Base-by-base conservation (phyloP, 371 early-diverging fungal species). In the Mortierella sp. region DNA sequence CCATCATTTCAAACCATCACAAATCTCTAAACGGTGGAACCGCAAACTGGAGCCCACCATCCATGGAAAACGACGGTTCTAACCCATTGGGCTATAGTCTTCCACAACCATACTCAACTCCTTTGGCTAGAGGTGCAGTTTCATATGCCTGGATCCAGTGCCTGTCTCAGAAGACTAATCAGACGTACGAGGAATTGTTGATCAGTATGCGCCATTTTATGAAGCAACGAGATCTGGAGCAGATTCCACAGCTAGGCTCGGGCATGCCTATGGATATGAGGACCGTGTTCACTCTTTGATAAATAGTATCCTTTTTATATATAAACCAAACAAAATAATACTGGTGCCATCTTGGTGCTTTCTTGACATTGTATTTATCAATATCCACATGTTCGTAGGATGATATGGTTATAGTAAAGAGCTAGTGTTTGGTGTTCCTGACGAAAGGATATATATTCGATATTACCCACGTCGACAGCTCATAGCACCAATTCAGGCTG, bases 221-320 rank as follows among this genome's bases (percentile, higher is more conserved):
- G 74, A 72, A 79, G 70, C 75, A 76, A 69, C 69, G 81, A 3
- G 83, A 88, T 64, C 84, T 85, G 67, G 76, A 74, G 10, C 94
- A 95, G 78, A 76, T 88, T 21, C 94, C 94, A n/a, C 94, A 94
- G 77, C 71, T 94, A 55, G 88, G 87, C 58, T 84, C 90, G 3
- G 92, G 91, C 16, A 83, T 87, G 22, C 83, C 86, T 43, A 92
- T 92, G 91, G 86, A 92, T 71, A 90, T 92, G 90, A 52, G 69
- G 22, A 70, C 84, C 7, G 58, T 81, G 2, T 81, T 81, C 48
- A 63, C 43, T 22, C 66, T 81, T 40, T 81, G 55, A 74, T 48
- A 4, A 0, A 13, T 10, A 45, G 19, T 59, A 59, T 38, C 40
- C 38, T 38, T 59, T n/a, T n/a, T 4, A n/a, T 21, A 6, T n/a